These are phyloP conservation scores for Aspergillus pseudoviridinutans DNA, from an alignment of 2,329 filamentous ascomycete species.

Conservation along the genomic window DNA sequence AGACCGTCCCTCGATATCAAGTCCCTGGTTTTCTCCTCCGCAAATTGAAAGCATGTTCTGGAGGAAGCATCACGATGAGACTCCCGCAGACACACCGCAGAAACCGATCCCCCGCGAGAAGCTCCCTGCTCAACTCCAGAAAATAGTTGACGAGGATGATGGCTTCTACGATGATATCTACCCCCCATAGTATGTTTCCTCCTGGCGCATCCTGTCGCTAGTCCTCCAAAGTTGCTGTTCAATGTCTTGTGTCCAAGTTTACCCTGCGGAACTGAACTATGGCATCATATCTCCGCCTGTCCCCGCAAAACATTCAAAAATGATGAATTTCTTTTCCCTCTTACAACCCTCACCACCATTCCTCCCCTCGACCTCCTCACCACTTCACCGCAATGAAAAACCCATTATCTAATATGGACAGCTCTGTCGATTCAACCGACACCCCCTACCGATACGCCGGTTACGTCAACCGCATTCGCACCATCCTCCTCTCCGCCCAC, in stretches of 20 bases:
- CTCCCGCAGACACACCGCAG: constrained; percentile 20
- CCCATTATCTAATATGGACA: constrained; percentile 31
- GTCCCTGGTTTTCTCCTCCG: not conserved
- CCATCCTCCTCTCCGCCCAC: constrained; percentile 83
- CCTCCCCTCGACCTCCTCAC: too few species aligned
- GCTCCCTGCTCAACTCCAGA: constrained; percentile 54
- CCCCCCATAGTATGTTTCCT: constrained; percentile 66
- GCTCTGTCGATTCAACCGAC: constrained; percentile 75
- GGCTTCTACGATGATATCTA: constrained; percentile 73
- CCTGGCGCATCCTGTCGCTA: constrained; percentile 1
- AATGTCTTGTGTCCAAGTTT: not conserved
- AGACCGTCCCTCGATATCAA: not conserved
- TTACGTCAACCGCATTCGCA: constrained; percentile 80
- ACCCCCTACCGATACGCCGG: constrained; percentile 85
- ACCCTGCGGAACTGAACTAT: not conserved
- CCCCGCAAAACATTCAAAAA: constrained; percentile 4
- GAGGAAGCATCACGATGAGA: constrained; percentile 26
- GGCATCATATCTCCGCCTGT: not conserved
- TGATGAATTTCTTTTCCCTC: not conserved
- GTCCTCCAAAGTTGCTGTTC: not conserved
- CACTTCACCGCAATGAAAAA: constrained; percentile 2
- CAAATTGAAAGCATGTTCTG: constrained; percentile 23
- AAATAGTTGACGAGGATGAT: constrained; percentile 59
- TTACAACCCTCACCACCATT: not conserved
- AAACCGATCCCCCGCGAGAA: constrained; percentile 46